These are phyloP conservation scores for Petunia axillaris DNA, from an alignment of 257 asterid species.

Conservation along the genomic window DNA sequence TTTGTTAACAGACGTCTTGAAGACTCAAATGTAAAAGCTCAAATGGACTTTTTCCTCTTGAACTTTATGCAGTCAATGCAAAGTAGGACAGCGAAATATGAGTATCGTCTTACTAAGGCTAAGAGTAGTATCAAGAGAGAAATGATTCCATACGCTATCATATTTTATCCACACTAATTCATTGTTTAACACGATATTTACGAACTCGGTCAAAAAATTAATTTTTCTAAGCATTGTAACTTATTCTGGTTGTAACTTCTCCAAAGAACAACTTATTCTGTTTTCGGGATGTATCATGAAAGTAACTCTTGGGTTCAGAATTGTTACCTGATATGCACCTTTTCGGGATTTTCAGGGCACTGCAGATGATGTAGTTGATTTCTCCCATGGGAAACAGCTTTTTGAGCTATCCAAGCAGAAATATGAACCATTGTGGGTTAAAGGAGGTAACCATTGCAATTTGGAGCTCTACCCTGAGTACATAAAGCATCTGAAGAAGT, in stretches of 20 bases:
- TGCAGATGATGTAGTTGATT: conserved; percentile 89
- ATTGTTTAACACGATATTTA: not conserved
- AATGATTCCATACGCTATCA: not conserved
- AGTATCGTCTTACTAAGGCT: not conserved
- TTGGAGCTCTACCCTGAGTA: conserved; percentile 91
- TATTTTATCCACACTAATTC: not conserved
- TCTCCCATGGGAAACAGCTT: conserved; percentile 91
- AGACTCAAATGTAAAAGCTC: not conserved
- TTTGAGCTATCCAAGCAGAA: conserved; percentile 90
- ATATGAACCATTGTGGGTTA: conserved; percentile 92
- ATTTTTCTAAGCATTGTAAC: not conserved
- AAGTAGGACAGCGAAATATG: not conserved
- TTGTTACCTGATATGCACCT: not conserved
- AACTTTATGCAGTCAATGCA: not conserved
- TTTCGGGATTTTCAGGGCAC: conserved; percentile 63
- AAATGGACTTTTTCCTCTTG: not conserved
- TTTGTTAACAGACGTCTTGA: conserved; percentile 11
- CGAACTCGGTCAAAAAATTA: not conserved
- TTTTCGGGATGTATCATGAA: not conserved
- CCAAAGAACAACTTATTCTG: not conserved
- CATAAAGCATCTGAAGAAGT: conserved; percentile 88
- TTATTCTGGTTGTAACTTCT: not conserved
- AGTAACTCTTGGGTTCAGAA: conserved; percentile 14
- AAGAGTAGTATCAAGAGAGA: not conserved
- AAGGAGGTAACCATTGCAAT: conserved; percentile 94